Evolutionary conservation across 176 grass and related monocot genomes (phyloP).

Genomic region (Zea mays): DNA sequence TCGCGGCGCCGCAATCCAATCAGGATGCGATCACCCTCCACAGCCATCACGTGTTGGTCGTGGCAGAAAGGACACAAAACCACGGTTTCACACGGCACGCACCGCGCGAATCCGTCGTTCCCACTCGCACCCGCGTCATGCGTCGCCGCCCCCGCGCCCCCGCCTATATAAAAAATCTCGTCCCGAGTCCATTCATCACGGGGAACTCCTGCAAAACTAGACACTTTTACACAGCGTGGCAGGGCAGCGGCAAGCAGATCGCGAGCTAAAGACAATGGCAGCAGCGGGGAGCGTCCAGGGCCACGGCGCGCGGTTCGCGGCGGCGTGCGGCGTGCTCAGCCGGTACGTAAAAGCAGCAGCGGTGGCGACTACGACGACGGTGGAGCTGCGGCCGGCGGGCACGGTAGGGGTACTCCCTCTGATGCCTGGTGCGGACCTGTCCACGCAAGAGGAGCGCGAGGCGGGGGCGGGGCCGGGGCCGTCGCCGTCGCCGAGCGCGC

Average conservation of each 20-base stretch:
- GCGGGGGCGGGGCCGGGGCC: background rate
- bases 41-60: background rate
- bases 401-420: conserved; percentile 10
- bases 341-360: conserved; percentile 49
- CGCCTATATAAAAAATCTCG: background rate
- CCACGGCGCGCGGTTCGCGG: conserved; percentile 36
- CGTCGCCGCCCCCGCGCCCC: too few species aligned
- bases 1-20: background rate
- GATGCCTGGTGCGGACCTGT: conserved; percentile 35
- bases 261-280: background rate
- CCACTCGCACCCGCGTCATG: background rate
- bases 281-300: background rate
- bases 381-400: background rate
- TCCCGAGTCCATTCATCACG: background rate
- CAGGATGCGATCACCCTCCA: background rate
- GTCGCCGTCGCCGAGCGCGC: background rate
- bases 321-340: conserved; percentile 52
- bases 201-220: too few species aligned
- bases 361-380: background rate
- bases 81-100: background rate
- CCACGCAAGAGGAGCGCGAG: background rate
- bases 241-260: background rate
- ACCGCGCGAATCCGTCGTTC: background rate
- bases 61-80: background rate
- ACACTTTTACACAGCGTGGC: background rate